Base-by-base conservation (phyloP, 2,329 filamentous ascomycete species). In the Diaporthe caulivora region DNA sequence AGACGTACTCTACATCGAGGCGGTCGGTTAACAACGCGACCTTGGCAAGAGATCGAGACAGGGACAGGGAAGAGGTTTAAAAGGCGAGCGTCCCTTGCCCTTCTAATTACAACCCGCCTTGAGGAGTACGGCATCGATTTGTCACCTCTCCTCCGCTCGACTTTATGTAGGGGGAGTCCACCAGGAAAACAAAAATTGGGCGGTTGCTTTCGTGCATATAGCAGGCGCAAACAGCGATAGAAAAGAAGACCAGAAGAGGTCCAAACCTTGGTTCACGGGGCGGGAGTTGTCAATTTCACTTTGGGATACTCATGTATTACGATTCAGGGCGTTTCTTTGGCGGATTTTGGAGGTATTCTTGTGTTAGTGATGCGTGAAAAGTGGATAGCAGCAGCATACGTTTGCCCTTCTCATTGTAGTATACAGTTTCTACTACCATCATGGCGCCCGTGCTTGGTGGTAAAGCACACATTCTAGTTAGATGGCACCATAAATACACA, bases 1-100 rank as follows among this genome's bases (percentile, higher is more conserved):
- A 75, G 18, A 74, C 72, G n/a, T 75, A 68, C n/a, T 74, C 74
- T 34, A 57, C 53, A n/a, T 69, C 72, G 17, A 71, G 74, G 49
- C 67, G 72, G 21, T 70, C 62, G 18, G 53, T 70, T 1, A 73
- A 73, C 15, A 73, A 73, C 15, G 72, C 71, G 29, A 60, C 57
- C 7, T 29, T 62, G 31, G 68, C 68, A 17, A 62, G 68, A 53
- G 68, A 58, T 3, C 55, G 60, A 8, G 70, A 75, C 18, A 65
- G 60, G n/a, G 68, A 51, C 5, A 67, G 71, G n/a, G 71, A 75
- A 24, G 73, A 73, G 37, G 65, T 62, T 5, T 75, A 73, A 40
- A 11, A 24, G n/a, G 13, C 8, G n/a, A 15, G 5, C 21, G 13
- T 7, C 29, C 18, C 18, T 9, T 51, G 17, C 21, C 42, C 3